Evolutionary conservation across 2,329 filamentous ascomycete species (phyloP), one percentile per base, ranked within the genome.

Genomic region (Claviceps sp.): DNA sequence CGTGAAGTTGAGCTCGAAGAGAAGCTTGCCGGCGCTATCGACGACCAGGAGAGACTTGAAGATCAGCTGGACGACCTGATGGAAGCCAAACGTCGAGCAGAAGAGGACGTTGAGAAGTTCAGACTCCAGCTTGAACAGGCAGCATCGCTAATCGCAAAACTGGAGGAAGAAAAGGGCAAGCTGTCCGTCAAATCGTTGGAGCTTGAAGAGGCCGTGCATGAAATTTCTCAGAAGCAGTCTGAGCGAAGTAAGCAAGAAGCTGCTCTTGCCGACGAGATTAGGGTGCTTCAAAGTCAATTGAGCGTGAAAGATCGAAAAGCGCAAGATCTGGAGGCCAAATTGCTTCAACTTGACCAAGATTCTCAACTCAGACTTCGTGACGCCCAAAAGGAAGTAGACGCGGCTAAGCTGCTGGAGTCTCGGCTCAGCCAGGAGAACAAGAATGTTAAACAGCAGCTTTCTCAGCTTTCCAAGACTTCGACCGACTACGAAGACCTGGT

Each of bases 401-500:
- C 78, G 9, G 76, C 82, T 34, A 88, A 84, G 63, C 76, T 81
- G 54, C 84, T 88, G 57, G 82, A 95, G 60, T 82, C 84, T 50
- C 84, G 88, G 20, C 76, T 96, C 1, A 67, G 82, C 2, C 81
- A 84, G 5, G 91, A 98, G 63, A 94, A 95, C 59, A 79, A 82
- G 13, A 82, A 86, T 45, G 80, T 95, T 47, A 85, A 94, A 51
- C 81, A 89, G 60, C 89, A 96, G 61, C 82, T 98, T 50, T 79
- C 86, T 0, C 84, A 95, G 58, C 73, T 98, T 18, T 93, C 93
- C 0, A 83, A 88, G 48, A 96, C 91, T 0, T 95, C 91, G 0
- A 94, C 89, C 0, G 88, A 90, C 62, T 97, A 95, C 58, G 93
- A 98, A 67, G 91, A 97, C 60, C 78, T 97, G 44, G 85, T 98